These are phyloP conservation scores for Spatholobus suberectus DNA, from an alignment of 306 rosid species.

Conservation along the genomic window DNA sequence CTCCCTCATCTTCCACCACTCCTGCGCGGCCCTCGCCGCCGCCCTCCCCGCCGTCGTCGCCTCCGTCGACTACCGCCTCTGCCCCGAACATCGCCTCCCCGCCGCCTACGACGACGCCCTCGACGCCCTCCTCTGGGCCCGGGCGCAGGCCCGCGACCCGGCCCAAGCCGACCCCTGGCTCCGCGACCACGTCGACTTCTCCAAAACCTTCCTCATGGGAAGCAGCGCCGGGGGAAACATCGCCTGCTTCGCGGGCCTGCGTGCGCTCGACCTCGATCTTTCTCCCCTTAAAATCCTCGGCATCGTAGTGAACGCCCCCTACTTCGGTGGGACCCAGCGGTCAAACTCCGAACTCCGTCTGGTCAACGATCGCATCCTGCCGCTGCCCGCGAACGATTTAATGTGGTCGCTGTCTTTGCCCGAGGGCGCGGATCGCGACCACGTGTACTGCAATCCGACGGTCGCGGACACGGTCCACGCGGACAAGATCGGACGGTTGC, in stretches of 20 bases:
- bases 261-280: constrained; percentile 51
- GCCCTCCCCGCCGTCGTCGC: constrained; percentile 44
- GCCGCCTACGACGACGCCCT: constrained; percentile 81
- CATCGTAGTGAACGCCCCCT: constrained; percentile 55
- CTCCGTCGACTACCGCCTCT: constrained; percentile 79
- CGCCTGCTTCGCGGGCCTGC: constrained; percentile 64
- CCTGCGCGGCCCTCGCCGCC: constrained; percentile 44
- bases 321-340: constrained; percentile 62
- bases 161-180: constrained; percentile 64
- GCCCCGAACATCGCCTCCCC: constrained; percentile 90
- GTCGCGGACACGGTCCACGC: neutral
- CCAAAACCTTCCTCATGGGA: constrained; percentile 62
- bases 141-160: constrained; percentile 40
- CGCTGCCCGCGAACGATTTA: constrained; percentile 61
- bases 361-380: constrained; percentile 53
- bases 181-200: constrained; percentile 52
- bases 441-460: constrained; percentile 68
- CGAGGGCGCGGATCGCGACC: constrained; percentile 62
- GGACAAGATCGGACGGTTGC: constrained; percentile 63
- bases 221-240: constrained; percentile 72
- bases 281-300: constrained; percentile 56
- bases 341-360: constrained; percentile 58
- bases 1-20: constrained; percentile 56
- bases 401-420: constrained; percentile 74
- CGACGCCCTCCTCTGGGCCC: constrained; percentile 60